phyloP scores from a whole-genome alignment of 129 eudicot genomes.

The Rutidosis leptorrhynchoides region DNA sequence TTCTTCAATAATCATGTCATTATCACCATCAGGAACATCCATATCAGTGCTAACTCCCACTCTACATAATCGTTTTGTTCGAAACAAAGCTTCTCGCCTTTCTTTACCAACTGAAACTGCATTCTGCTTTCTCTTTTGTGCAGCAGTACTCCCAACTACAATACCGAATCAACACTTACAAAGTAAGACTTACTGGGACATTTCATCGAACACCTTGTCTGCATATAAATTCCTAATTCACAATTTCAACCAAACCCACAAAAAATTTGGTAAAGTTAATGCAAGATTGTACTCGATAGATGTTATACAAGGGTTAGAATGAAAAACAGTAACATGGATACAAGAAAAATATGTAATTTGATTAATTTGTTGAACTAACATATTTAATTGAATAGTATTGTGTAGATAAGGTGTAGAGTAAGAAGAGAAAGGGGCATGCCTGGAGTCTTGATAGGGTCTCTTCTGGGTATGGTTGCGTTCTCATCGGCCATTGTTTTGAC shows the following conservation, averaged over 20 bases:
- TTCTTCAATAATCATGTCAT: slow-evolving; percentile 76
- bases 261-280: not conserved
- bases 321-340: not conserved
- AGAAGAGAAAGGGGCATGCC: slow-evolving; percentile 33
- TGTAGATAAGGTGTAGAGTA: not conserved
- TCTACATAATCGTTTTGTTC: slow-evolving; percentile 85
- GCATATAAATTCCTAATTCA: not conserved
- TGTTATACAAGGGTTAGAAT: not conserved
- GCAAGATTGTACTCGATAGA: not conserved
- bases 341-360: not conserved
- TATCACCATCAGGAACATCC: slow-evolving; percentile 48
- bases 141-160: slow-evolving; percentile 81
- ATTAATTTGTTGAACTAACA: not conserved
- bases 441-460: slow-evolving; percentile 73
- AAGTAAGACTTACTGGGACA: not conserved
- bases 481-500: slow-evolving; percentile 67
- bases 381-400: not conserved
- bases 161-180: not conserved
- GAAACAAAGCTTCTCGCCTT: slow-evolving; percentile 75
- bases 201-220: slow-evolving; percentile 6
- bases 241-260: not conserved
- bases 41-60: slow-evolving; percentile 58
- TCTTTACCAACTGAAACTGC: slow-evolving; percentile 83
- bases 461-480: slow-evolving; percentile 44
- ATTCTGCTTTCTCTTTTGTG: slow-evolving; percentile 71